Evolutionary conservation across 2,329 filamentous ascomycete genomes (phyloP).

Genomic region (Aquanectria penicillioides): DNA sequence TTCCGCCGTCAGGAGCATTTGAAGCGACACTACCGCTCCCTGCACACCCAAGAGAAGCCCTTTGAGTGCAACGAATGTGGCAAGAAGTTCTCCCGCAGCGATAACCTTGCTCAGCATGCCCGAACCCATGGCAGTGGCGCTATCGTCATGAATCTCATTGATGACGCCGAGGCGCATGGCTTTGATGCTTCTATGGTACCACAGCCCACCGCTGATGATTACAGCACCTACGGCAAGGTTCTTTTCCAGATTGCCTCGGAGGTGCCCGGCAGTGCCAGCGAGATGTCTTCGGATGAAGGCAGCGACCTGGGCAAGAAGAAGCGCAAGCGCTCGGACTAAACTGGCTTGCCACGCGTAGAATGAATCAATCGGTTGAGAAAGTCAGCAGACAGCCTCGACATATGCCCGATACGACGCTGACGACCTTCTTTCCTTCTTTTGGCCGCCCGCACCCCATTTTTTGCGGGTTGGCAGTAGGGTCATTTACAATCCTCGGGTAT

Average conservation of each 20-base stretch:
- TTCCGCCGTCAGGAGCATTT: slow-evolving; percentile 99
- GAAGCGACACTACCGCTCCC: slow-evolving; percentile 97
- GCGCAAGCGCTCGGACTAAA: slow-evolving; percentile 80
- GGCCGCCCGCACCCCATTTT: slow-evolving; percentile 32
- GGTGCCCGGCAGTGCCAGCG: slow-evolving; percentile 72
- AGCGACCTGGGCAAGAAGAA: slow-evolving; percentile 63
- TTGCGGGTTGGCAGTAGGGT: slow-evolving; percentile 44
- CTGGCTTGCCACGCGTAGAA: slow-evolving; percentile 17
- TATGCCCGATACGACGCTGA: slow-evolving; percentile 48
- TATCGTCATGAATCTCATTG: slow-evolving; percentile 89
- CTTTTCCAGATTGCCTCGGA: slow-evolving; percentile 84
- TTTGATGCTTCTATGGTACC: slow-evolving; percentile 57
- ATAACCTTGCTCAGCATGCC: slow-evolving; percentile 96
- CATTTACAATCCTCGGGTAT: slow-evolving; percentile 37
- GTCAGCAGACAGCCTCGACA: slow-evolving; percentile 36
- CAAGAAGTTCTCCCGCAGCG: slow-evolving; percentile 98
- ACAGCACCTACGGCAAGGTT: slow-evolving; percentile 75
- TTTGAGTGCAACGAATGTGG: slow-evolving; percentile 98
- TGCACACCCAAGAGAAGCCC: slow-evolving; percentile 98
- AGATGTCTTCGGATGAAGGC: slow-evolving; percentile 65
- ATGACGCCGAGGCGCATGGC: slow-evolving; percentile 68
- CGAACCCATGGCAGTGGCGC: slow-evolving; percentile 91
- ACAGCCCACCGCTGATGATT: slow-evolving; percentile 66
- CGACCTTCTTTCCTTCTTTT: slow-evolving; percentile 43
- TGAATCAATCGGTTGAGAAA: slow-evolving; percentile 32